Base-by-base conservation (phyloP, 116 monocot genomes). In the Iris pallida region DNA sequence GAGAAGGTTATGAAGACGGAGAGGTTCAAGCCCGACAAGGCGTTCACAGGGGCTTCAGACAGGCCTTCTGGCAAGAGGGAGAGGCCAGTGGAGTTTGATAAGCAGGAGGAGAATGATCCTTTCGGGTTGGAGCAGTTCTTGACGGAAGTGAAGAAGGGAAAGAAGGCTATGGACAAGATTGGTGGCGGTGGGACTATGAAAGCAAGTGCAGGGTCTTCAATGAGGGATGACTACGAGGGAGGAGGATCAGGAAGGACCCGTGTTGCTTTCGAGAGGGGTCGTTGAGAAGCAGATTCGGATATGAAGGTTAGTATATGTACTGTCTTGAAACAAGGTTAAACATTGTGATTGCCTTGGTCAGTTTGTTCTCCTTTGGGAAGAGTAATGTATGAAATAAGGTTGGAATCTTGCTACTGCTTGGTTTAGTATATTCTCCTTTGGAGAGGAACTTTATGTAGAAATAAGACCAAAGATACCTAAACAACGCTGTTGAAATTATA, bases 121-220 rank as follows among this genome's bases (percentile, higher is more conserved):
- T 96, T 96, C 17, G 96, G 96, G 45, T 66, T 96, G 63, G 96
- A 96, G 60, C 82, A 89, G 81, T 96, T 96, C 79, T 89, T 96
- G 81, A 94, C 85, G 0, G 88, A 89, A 57, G 88, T 89, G 59
- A 85, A 89, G 85, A 84, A 79, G 66, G 85, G 84, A 3, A 88
- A 88, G 76, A 89, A 85, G 57, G 76, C 84, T 6, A 76, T 88
- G 68, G 81, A 89, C 65, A 82, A 89, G 77, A 82, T 92, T 63
- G 92, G 96, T 55, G 79, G 96, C 51, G 86, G 95, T 64, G 96
- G 96, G 56, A 89, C 92, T 20, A 96, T 96, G 96, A 89, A 83
- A 72, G 92, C 96, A 9, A 91, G 91, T 78, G 96, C 79, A 9
- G 95, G 95, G 4, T 82, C 88, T 44, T 86, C 87, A 8, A 76